Conservation (phyloP, 2,329 filamentous ascomycete genomes). For the Sporothrix dimorphospora region DNA sequence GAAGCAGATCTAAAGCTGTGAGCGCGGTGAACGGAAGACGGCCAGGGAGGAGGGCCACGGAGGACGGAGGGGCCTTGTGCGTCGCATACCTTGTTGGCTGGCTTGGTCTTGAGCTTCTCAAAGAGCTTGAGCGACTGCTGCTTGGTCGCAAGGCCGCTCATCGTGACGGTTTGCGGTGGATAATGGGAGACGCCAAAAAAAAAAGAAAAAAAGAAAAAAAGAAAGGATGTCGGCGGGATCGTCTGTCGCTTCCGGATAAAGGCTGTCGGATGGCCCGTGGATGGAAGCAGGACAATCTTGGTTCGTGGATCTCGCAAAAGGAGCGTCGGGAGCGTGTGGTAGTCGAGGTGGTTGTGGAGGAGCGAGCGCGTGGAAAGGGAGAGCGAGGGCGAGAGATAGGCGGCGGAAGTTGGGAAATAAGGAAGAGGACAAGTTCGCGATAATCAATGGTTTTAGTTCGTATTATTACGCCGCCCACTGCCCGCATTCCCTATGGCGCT, state of each 20-base stretch:
- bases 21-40: neutral
- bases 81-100: conserved; percentile 81
- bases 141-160: conserved; percentile 79
- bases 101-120: conserved; percentile 93
- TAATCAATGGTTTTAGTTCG: conserved; percentile 22
- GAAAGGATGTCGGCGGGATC: neutral
- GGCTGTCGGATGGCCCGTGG: neutral
- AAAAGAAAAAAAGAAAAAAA: neutral
- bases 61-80: neutral
- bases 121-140: conserved; percentile 96
- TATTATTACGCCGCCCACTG: conserved; percentile 14
- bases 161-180: conserved; percentile 45
- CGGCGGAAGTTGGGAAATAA: conserved; percentile 22
- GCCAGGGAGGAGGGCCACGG: conserved; percentile 4
- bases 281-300: neutral
- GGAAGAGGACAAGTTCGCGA: conserved; percentile 35
- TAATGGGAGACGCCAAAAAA: neutral
- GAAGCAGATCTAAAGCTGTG: conserved; percentile 77
- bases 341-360: neutral
- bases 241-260: conserved; percentile 13
- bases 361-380: conserved; percentile 20
- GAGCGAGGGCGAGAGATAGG: conserved; percentile 13
- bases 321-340: neutral
- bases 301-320: neutral
- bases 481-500: neutral